A percentile compares a stretch with the other conserved stretches of the same genome.
These are phyloP conservation scores for Zygosaccharomyces bisporus DNA, from an alignment of 805 yeast species.

Conservation along the genomic window DNA sequence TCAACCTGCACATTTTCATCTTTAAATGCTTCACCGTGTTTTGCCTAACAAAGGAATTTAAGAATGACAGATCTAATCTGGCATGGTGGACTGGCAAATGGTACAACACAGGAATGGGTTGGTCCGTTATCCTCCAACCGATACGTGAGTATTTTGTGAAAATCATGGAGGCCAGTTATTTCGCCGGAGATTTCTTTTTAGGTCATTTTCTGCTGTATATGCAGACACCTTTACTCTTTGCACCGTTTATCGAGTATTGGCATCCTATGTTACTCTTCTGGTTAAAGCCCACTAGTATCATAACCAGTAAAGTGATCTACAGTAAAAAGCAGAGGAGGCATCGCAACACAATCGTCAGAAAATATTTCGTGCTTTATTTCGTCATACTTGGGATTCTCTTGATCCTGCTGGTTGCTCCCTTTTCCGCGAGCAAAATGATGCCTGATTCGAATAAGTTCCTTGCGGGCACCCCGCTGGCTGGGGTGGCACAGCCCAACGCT, in stretches of 20 bases:
- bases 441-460: conserved; percentile 28
- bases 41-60: conserved; percentile 58
- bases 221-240: conserved; percentile 57
- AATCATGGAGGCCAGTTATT: conserved; percentile 60
- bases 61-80: conserved; percentile 53
- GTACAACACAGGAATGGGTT: conserved; percentile 59
- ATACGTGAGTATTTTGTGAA: conserved; percentile 61
- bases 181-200: conserved; percentile 59
- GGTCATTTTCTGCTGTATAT: conserved; percentile 55
- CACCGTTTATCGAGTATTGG: conserved; percentile 62
- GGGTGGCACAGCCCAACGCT: conserved; percentile 54
- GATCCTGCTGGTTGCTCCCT: conserved; percentile 46
- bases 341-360: conserved; percentile 41
- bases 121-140: conserved; percentile 60
- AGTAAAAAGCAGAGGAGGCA: conserved; percentile 39
- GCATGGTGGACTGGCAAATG: conserved; percentile 84
- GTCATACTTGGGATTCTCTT: conserved; percentile 40
- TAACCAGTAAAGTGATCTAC: conserved; percentile 37
- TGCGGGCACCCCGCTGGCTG: conserved; percentile 29
- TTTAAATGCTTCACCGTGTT: conserved; percentile 49
- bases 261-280: conserved; percentile 67
- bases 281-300: conserved; percentile 52
- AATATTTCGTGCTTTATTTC: conserved; percentile 47
- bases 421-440: conserved; percentile 36
- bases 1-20: conserved; percentile 54